These are phyloP conservation scores for Vanilla planifolia DNA, from an alignment of 106 monocot genomes.

Conservation along the genomic window DNA sequence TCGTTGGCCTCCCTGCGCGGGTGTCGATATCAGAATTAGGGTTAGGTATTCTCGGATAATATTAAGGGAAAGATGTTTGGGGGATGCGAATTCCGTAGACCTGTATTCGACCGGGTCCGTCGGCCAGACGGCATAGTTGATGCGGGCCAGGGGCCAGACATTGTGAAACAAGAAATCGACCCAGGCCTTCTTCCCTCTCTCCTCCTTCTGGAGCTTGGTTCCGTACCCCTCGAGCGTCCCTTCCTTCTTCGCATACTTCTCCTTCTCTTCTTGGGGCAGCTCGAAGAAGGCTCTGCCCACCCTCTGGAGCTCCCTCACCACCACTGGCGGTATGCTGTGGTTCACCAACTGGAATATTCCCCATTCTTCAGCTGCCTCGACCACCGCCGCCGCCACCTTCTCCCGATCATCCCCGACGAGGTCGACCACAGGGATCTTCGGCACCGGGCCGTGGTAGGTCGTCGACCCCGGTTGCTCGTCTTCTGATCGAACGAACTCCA, in stretches of 20 bases:
- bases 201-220: conserved; percentile 56
- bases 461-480: conserved; percentile 57
- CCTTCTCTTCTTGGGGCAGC: conserved; percentile 77
- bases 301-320: conserved; percentile 54
- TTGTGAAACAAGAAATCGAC: conserved; percentile 68
- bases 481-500: conserved; percentile 58
- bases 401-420: conserved; percentile 16
- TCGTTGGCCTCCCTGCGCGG: conserved; percentile 68
- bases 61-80: no score
- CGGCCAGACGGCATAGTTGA: conserved; percentile 40
- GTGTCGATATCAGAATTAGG: no score
- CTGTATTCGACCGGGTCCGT: conserved; percentile 46
- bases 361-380: conserved; percentile 46
- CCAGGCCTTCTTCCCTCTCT: conserved; percentile 76
- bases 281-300: conserved; percentile 74
- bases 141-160: conserved; percentile 32
- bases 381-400: conserved; percentile 9
- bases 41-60: no score
- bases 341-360: conserved; percentile 87
- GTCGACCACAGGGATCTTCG: conserved; percentile 69
- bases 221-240: conserved; percentile 69
- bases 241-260: conserved; percentile 32
- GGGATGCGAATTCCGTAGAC: no score
- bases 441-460: conserved; percentile 46
- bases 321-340: conserved; percentile 65